Evolutionary conservation across 305 asterid species (phyloP), one percentile per base, ranked within the genome.

Genomic region (Fraxinus velutina): DNA sequence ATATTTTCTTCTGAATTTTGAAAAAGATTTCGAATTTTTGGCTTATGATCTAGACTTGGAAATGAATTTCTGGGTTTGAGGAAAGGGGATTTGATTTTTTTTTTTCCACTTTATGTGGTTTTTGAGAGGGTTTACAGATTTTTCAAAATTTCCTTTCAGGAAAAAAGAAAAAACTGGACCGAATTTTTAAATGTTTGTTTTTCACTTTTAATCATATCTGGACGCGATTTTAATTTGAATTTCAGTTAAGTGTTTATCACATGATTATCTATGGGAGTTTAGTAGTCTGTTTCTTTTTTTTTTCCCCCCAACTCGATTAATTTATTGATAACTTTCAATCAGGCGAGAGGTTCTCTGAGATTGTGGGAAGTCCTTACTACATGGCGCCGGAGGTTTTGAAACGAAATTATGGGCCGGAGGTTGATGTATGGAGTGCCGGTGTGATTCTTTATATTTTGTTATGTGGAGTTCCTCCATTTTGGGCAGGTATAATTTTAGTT

Each of bases 401-500:
- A 92, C 82, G 98, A 80, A 91, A 91, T 82, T 94, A 94, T 80
- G 97, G 98, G 74, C 96, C 91, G 3, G 98, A 94, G 82, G 95
- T 94, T 33, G 98, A 94, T 88, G 87, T 94, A 73, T 92, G 98
- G 98, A 94, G 97, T 79, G 94, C 98, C 57, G 97, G 97, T 32
- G 98, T 94, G 73, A 92, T 94, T 86, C 93, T 94, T 17, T 94
- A 94, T 81, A 94, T 94, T 88, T 90, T 94, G 89, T 86, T 94
- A 17, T 94, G 98, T 47, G 98, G 98, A 52, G 98, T 94, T 88
- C 98, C 98, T 81, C 98, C 98, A 75, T 94, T 95, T 80, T 95
- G 97, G 98, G 99, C 99, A 83, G 98, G 99, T 93, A 84, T 76
- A 60, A 6, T n/a, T 34, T 72, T 42, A 42, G 37, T 76, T 9